Base-by-base conservation (phyloP, 2,329 filamentous ascomycete genomes). In the Microsporum canis region DNA sequence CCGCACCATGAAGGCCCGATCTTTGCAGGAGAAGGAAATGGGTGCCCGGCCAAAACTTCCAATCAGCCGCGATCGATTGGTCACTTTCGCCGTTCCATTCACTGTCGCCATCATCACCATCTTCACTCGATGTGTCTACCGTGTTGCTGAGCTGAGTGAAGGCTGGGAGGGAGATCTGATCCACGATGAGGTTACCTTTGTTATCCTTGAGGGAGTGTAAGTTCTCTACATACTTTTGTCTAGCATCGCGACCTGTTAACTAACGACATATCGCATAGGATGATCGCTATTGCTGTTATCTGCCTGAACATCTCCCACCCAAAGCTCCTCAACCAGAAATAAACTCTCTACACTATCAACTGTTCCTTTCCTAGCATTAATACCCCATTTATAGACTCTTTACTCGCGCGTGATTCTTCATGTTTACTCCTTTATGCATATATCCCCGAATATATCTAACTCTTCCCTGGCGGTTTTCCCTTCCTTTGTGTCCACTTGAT, bases 151-250 rank as follows among this genome's bases (percentile, higher is more conserved):
- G 66, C 70, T 82, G 27, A 73, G 73, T 3, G 75, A 72, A 6
- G 79, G 79, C 1, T 81, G 79, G 70, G 61, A 74, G 6, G 76
- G 75, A 53, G 65, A 71, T 5, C 64, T 81, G 8, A 80, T 80
- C 66, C 77, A 80, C 63, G 70, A 81, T 23, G 75, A 83, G 67
- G 63, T 73, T 2, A 73, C 78, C 1, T 82, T 82, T 65, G 78
- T 83, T 69, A 67, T 79, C 3, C 71, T 82, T 1, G 80, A 83
- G 64, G 79, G 80, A n/a, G 75, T 76, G 2, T 59, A 59, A 59
- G 57, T 49, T 60, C 27, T 36, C 39, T 12, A 31, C 29, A 6
- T 8, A 10, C 41, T 3, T 3, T 27, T 29, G 7, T 45, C 10
- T 36, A 33, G 7, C 3, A 33, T 34, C 41, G 7, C 14, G 33